phyloP scores from a whole-genome alignment of 202 grass and related monocot genomes.

The Setaria viridis region DNA sequence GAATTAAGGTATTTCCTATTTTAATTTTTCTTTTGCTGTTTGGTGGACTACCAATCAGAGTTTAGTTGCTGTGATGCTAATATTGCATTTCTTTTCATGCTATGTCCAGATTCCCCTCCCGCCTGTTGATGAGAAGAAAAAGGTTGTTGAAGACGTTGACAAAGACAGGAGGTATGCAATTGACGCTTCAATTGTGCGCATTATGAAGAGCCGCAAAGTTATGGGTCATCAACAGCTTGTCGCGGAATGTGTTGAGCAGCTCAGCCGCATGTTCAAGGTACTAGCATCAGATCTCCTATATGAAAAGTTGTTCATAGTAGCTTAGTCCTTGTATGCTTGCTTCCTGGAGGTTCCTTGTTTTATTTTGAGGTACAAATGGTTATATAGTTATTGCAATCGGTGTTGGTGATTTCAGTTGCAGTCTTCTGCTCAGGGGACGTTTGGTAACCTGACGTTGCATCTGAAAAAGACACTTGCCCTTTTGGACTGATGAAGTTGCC shows the following conservation, averaged over 20 bases:
- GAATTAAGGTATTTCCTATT: conserved; percentile 78
- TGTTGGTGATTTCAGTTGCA: neutral
- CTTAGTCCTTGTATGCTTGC: neutral
- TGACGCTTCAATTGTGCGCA: conserved; percentile 94
- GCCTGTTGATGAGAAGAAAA: conserved; percentile 99
- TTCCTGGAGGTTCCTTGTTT: neutral
- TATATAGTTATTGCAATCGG: neutral
- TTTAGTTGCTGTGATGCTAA: conserved; percentile 2
- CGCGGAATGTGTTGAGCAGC: conserved; percentile 94
- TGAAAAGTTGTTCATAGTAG: neutral
- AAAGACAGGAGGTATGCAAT: conserved; percentile 98
- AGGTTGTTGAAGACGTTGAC: conserved; percentile 98
- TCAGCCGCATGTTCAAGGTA: conserved; percentile 99
- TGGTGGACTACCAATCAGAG: neutral
- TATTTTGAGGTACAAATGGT: neutral
- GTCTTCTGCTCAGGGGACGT: neutral
- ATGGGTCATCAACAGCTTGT: conserved; percentile 89
- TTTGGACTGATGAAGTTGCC: neutral
- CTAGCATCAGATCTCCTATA: neutral
- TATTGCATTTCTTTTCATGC: conserved; percentile 2
- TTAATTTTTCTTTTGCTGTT: conserved; percentile 15
- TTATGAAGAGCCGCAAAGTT: conserved; percentile 98
- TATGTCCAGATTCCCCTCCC: conserved; percentile 81
- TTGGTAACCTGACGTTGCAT: conserved; percentile 19
- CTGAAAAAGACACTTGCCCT: neutral